Percentiles rank a stretch among this genome's conserved stretches.
Evolutionary conservation across 148 eudicot genomes (phyloP).

Genomic region (Cornus kousa): DNA sequence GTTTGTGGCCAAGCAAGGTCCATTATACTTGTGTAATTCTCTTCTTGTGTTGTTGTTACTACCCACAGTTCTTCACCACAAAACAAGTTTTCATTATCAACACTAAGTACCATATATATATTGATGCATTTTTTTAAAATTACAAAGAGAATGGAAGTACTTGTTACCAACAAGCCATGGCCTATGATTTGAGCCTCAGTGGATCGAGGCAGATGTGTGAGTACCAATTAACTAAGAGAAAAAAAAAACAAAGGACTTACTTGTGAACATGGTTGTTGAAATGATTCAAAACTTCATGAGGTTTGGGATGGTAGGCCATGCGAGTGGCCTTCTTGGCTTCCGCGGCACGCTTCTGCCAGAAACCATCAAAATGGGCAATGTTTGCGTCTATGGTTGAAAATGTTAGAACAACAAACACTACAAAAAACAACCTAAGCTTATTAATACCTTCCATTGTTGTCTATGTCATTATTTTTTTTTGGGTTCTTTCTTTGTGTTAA

Average conservation of each 20-base stretch:
- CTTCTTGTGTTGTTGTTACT: constrained; percentile 35
- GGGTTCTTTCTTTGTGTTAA: not conserved
- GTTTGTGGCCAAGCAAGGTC: constrained; percentile 44
- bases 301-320: constrained; percentile 38
- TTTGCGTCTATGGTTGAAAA: constrained; percentile 21
- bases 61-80: constrained; percentile 10
- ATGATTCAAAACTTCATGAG: constrained; percentile 26
- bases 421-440: constrained; percentile 17
- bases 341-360: constrained; percentile 40
- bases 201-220: too few species aligned
- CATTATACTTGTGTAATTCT: constrained; percentile 13
- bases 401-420: constrained; percentile 24
- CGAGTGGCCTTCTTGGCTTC: constrained; percentile 30
- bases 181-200: too few species aligned
- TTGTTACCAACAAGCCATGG: not conserved
- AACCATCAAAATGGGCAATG: constrained; percentile 32
- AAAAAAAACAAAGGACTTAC: constrained; percentile 16
- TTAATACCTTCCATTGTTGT: constrained; percentile 20
- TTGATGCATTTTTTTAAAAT: too few species aligned
- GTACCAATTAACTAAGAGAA: too few species aligned
- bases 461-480: not conserved
- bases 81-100: not conserved
- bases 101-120: too few species aligned
- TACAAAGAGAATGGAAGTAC: not conserved
- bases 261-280: constrained; percentile 26